phyloP scores from a whole-genome alignment of 768 basidiomycete species.

The Tylopilus rubrobrunneus region DNA sequence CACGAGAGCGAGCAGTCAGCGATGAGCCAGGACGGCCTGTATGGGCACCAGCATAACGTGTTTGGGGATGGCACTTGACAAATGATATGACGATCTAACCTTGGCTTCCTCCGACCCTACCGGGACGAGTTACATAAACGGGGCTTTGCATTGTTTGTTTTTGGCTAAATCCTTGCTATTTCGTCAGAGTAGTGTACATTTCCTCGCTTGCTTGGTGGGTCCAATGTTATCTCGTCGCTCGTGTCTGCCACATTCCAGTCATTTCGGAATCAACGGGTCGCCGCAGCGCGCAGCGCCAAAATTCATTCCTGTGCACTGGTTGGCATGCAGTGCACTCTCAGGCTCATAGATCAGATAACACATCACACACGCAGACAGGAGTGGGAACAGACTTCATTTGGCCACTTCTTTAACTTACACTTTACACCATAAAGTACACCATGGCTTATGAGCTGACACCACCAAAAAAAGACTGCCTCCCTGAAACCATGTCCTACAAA shows the following conservation, averaged over 20 bases:
- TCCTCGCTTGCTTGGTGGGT: background rate
- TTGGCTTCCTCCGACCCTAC: background rate
- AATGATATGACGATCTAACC: background rate
- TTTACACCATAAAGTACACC: background rate
- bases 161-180: background rate
- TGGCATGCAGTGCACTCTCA: constrained; percentile 1
- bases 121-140: constrained; percentile 6
- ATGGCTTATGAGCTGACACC: background rate
- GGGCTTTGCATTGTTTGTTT: too few relatives aligned
- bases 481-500: background rate
- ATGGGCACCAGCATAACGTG: constrained; percentile 2
- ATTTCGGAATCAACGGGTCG: constrained; percentile 13
- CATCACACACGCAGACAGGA: background rate
- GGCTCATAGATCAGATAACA: constrained; percentile 1
- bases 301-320: constrained; percentile 15
- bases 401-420: constrained; percentile 17
- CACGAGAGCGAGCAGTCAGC: constrained; percentile 10
- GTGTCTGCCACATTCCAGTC: constrained; percentile 24
- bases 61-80: constrained; percentile 10
- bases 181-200: background rate
- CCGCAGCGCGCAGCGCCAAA: background rate
- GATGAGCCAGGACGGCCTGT: constrained; percentile 4
- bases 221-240: constrained; percentile 13
- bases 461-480: background rate
- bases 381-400: constrained; percentile 12